A percentile compares a stretch with the other conserved stretches of the same genome.
Conservation (phyloP, 768 basidiomycete species). For the Tephrocybe sp. region DNA sequence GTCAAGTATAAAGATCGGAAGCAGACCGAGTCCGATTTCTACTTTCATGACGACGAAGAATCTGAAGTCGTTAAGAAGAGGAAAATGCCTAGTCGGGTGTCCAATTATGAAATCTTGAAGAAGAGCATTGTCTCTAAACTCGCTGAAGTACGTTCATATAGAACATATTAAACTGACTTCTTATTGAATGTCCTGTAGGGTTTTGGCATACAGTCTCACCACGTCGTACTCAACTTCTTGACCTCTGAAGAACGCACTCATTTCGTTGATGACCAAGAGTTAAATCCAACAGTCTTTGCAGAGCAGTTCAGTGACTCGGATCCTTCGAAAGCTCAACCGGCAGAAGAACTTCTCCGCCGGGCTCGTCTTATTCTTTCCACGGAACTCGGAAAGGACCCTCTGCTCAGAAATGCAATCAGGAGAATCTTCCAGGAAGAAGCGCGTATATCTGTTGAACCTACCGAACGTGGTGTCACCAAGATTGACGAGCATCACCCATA, state of each 20-base stretch:
- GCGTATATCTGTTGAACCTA: constrained; percentile 77
- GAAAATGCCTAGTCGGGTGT: constrained; percentile 83
- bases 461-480: constrained; percentile 80
- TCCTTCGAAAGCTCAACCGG: constrained; percentile 50
- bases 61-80: constrained; percentile 53
- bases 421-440: constrained; percentile 74
- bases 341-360: constrained; percentile 69
- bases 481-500: constrained; percentile 75
- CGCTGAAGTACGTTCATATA: constrained; percentile 65
- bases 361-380: constrained; percentile 85
- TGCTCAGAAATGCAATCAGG: constrained; percentile 78
- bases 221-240: constrained; percentile 85
- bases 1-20: constrained; percentile 82
- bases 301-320: constrained; percentile 84
- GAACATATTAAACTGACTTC: too few species aligned
- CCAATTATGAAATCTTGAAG: constrained; percentile 82
- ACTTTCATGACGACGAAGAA: constrained; percentile 73
- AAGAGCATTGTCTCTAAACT: constrained; percentile 75
- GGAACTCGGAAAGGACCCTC: constrained; percentile 91
- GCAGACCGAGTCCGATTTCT: constrained; percentile 59
- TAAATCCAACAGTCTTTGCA: constrained; percentile 78
- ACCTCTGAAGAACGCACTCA: constrained; percentile 51
- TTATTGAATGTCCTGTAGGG: constrained; percentile 46
- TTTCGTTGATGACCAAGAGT: constrained; percentile 79
- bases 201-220: constrained; percentile 79